Base-by-base conservation (phyloP, 164 flowering plant species). In the Tinospora cordifolia region DNA sequence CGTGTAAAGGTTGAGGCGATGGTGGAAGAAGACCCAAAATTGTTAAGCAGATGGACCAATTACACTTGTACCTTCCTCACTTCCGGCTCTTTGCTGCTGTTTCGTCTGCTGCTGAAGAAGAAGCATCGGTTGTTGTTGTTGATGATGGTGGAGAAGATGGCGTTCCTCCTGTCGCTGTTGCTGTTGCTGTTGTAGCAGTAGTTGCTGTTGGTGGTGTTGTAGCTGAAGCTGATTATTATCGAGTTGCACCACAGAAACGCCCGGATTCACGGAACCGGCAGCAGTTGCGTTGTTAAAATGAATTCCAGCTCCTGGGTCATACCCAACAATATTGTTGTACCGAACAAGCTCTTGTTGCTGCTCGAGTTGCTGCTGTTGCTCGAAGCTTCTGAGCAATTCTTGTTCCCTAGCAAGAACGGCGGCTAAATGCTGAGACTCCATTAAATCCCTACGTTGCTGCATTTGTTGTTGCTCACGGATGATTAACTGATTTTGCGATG, bases 31-130 rank as follows among this genome's bases (percentile, higher is more conserved):
- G 36, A 30, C 36, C 60, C 60, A 5, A 54, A 71, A 12, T 47
- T 25, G 57, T 71, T 63, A 74, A 63, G 76, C 69, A 46, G 76
- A 71, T 12, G 79, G 78, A 22, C 67, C 74, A 44, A 70, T 62
- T 8, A 24, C 54, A 8, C 30, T 67, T 36, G 71, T 65, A 63
- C 57, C 51, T 11, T 27, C 67, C 9, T 69, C 79, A 10, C 54
- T 71, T 8, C 65, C 63, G 44, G 14, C 69, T n/a, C 72, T 62
- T 24, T 71, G 68, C 25, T 49, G 71, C 11, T 13, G 71, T 12
- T 66, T 68, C 15, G 27, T 25, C 13, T 40, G 54, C 11, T 62
- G 34, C 10, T 46, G 74, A 1, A 34, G 62, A 26, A 51, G 70
- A 9, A 27, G 70, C 19, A 8, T 27, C 8, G 25, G 44, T 22